Evolutionary conservation across 305 asterid genomes (phyloP), one percentile per base, ranked within the genome.

Genomic region (Fraxinus sp.): DNA sequence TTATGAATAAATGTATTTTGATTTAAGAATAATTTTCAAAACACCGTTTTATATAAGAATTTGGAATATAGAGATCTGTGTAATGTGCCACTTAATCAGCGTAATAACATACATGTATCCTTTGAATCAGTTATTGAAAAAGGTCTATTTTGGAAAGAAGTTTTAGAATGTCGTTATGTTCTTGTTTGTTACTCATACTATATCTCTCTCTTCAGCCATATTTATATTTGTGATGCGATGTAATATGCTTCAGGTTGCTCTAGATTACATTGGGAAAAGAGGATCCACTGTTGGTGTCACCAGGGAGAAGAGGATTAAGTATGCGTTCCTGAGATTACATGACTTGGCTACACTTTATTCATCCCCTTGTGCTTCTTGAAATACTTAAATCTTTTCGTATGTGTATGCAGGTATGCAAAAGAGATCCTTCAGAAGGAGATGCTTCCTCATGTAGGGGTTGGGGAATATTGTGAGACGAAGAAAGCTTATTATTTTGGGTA

Each of bases 391-490:
- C 66, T 66, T 46, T 82, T 78, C 32, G 37, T 83, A 32, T 39
- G 68, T 80, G 83, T 78, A 2, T 87, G 83, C 86, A 94, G 99
- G 92, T 94, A 96, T 87, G 99, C 99, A 28, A 94, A 85, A 80
- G 99, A 96, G 82, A 96, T 96, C 80, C 98, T 96, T 81, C 98
- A 96, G 83, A 96, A 91, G 86, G 98, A 96, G 88, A 94, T 96
- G 98, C 99, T 96, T 87, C 99, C 98, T 79, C 99, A 96, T 85
- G 99, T 96, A 86, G 99, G 99, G 10, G 90, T 92, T 77, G 97
- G 92, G 74, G 99, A 96, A 85, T 91, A 89, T 81, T 96, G 99
- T 81, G 98, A 94, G 89, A 96, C 99, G 4, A 96, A 92, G 91
- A 96, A 96, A 84, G 99, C 98, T 74, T 96, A 94, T 84, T 96